These are phyloP conservation scores for Phytophthora pseudosyringae DNA, from an alignment of 352 stramenopile species.

Conservation along the genomic window DNA sequence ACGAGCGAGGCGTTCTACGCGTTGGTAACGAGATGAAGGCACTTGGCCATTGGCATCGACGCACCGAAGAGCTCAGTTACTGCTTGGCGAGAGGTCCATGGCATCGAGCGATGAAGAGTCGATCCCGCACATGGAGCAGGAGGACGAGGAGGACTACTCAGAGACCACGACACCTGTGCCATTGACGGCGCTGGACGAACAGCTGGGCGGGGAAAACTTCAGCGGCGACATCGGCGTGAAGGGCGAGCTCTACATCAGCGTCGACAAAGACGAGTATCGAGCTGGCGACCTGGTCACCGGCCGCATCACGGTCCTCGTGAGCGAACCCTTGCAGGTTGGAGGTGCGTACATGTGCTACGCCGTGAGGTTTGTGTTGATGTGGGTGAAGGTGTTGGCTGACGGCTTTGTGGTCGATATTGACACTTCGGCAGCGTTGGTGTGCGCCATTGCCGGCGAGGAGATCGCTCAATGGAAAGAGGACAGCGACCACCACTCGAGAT, in stretches of 20 bases:
- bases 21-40: conserved; percentile 20
- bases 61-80: conserved; percentile 23
- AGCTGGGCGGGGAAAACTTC: conserved; percentile 33
- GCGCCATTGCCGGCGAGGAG: conserved; percentile 64
- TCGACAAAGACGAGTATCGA: conserved; percentile 69
- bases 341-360: conserved; percentile 39
- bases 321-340: conserved; percentile 59
- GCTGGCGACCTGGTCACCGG: conserved; percentile 63
- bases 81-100: background rate
- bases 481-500: conserved; percentile 69
- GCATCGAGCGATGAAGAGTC: conserved; percentile 26
- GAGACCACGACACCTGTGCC: conserved; percentile 25
- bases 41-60: conserved; percentile 12
- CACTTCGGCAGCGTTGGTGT: conserved; percentile 51
- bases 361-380: background rate
- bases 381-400: background rate
- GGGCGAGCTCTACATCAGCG: conserved; percentile 60
- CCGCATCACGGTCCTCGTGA: conserved; percentile 59
- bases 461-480: conserved; percentile 72
- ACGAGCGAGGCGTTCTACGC: conserved; percentile 10
- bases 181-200: conserved; percentile 11
- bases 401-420: background rate
- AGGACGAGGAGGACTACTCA: conserved; percentile 23
- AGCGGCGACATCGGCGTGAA: conserved; percentile 69
- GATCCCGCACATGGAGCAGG: conserved; percentile 16